Conservation (phyloP, 176 grass and related monocot species). For the Carex littledalei region DNA sequence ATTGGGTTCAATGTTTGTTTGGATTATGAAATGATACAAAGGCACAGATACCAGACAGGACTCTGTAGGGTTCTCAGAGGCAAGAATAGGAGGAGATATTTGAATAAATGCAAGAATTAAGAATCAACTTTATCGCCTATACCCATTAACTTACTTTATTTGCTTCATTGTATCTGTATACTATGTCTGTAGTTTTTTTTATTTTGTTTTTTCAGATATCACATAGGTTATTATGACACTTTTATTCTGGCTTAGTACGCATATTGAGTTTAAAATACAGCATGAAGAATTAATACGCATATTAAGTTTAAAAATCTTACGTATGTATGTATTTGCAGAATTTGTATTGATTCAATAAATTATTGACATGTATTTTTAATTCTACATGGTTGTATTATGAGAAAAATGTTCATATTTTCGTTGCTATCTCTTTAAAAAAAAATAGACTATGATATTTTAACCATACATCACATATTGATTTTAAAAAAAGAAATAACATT, state of each 20-base stretch:
- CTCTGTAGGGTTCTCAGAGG: constrained; percentile 29
- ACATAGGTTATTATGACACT: neutral
- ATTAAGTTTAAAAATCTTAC: neutral
- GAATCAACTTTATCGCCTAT: neutral
- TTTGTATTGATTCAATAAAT: neutral
- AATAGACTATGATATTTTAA: neutral
- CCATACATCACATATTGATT: neutral
- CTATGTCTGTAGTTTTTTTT: neutral
- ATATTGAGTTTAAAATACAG: neutral
- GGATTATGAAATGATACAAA: neutral
- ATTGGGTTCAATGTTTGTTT: neutral
- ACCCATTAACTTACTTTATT: neutral
- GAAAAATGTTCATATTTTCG: neutral
- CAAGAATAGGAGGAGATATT: neutral
- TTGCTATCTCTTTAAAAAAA: neutral
- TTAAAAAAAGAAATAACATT: neutral
- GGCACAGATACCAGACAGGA: constrained; percentile 7
- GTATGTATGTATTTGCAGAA: neutral
- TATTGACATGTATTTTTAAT: neutral
- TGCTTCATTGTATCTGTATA: neutral
- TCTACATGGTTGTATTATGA: neutral
- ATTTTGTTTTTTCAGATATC: neutral
- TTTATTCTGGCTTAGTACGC: too few relatives aligned
- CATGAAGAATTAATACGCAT: neutral
- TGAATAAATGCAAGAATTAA: neutral